phyloP scores from a whole-genome alignment of 169 alveolate genomes.

The Neospora caninum region DNA sequence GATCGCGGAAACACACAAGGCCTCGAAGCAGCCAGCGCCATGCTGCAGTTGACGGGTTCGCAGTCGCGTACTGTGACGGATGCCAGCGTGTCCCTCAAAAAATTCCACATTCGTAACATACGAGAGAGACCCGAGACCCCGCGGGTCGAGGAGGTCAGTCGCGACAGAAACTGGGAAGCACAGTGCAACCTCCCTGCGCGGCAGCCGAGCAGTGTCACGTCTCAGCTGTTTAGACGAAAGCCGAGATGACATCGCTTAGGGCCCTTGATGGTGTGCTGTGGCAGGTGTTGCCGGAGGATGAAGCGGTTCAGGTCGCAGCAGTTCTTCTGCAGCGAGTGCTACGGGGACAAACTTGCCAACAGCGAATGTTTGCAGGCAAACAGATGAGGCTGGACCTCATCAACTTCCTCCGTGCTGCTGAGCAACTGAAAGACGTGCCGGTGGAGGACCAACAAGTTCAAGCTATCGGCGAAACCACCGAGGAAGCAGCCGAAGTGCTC shows the following conservation, averaged over 20 bases:
- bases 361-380: constrained; percentile 92
- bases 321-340: constrained; percentile 88
- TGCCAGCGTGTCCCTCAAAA: not conserved
- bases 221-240: not conserved
- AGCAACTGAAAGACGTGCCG: constrained; percentile 84
- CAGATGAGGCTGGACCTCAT: constrained; percentile 89
- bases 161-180: not conserved
- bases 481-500: constrained; percentile 59
- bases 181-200: not conserved
- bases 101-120: constrained; percentile 1
- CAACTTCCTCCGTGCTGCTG: constrained; percentile 88
- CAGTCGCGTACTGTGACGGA: not conserved
- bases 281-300: constrained; percentile 73
- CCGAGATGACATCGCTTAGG: too few relatives aligned
- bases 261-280: too few relatives aligned
- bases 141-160: constrained; percentile 32
- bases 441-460: constrained; percentile 68
- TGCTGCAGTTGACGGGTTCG: not conserved
- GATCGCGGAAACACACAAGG: not conserved
- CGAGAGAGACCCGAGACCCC: constrained; percentile 44
- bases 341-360: constrained; percentile 91
- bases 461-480: constrained; percentile 21
- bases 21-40: not conserved
- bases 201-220: not conserved
- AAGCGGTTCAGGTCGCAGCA: constrained; percentile 79